Percentiles rank a stretch among this genome's conserved stretches.
phyloP scores from a whole-genome alignment of 768 basidiomycete genomes.

The Lanmaoa pseudosensibilis region DNA sequence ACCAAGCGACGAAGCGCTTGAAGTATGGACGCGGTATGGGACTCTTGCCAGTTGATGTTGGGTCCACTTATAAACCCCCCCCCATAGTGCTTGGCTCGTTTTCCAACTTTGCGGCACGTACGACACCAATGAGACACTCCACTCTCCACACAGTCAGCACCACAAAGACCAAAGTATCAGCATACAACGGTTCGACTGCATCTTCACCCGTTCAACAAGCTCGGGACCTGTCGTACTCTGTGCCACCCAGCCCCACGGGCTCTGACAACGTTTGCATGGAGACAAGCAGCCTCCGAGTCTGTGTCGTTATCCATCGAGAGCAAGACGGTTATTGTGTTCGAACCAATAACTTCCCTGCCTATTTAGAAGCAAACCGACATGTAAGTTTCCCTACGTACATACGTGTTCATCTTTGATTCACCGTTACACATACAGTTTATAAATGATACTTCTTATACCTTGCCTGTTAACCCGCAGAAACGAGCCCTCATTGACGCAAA shows the following conservation, averaged over 20 bases:
- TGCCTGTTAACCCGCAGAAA: conserved; percentile 61
- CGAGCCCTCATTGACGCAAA: conserved; percentile 73
- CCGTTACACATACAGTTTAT: conserved; percentile 41
- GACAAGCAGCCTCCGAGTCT: conserved; percentile 57
- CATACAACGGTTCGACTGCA: background rate
- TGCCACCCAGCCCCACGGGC: conserved; percentile 46
- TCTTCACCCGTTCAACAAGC: conserved; percentile 26
- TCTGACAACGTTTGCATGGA: conserved; percentile 37
- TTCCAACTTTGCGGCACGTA: conserved; percentile 46
- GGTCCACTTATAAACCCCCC: background rate
- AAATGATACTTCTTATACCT: conserved; percentile 47
- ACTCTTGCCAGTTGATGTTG: background rate
- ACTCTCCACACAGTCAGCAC: conserved; percentile 39
- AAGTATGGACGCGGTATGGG: conserved; percentile 59
- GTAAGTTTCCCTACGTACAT: conserved; percentile 41
- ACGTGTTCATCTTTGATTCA: conserved; percentile 9
- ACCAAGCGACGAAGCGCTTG: conserved; percentile 56
- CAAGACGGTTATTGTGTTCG: conserved; percentile 60
- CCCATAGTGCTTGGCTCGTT: conserved; percentile 49
- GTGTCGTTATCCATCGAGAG: conserved; percentile 58
- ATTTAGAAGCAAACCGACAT: conserved; percentile 78
- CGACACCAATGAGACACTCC: conserved; percentile 51
- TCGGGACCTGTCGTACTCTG: conserved; percentile 38
- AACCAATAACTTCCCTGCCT: conserved; percentile 73
- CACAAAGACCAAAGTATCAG: conserved; percentile 16